Base-by-base conservation (phyloP, 805 yeast genomes). In the Scheffersomyces amazonensis region DNA sequence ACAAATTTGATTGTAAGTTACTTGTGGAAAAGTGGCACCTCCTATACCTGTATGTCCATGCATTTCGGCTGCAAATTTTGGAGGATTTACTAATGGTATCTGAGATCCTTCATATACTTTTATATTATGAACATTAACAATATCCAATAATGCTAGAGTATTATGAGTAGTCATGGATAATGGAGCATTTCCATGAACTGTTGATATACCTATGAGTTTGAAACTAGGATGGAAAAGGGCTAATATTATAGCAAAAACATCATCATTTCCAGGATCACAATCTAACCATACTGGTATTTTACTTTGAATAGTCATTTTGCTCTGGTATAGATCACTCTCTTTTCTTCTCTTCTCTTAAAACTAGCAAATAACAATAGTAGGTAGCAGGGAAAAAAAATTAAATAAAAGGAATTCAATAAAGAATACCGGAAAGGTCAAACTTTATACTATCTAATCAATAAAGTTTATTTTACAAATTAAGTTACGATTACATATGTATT, bases 181-280 rank as follows among this genome's bases (percentile, higher is more conserved):
- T 4, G 84, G 67, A 0, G 87, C 78, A 47, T 83, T 83, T 1
- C 95, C 95, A 52, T 79, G 82, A 16, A 81, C 83, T 0, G 91
- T 80, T 21, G 88, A 79, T n/a, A 86, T 70, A 2, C 93, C 95
- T 3, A 80, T 48, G 8, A 86, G 58, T 12, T 75, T 57, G 59
- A 78, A 76, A 18, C 70, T 61, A 0, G 87, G 85, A 45, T 80
- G 75, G 51, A 73, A 76, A 6, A 77, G 64, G 0, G 87, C 78
- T 18, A 88, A 46, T 8, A 85, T 62, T 6, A 88, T 68, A 3
- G 93, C 96, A 32, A 86, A 73, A 1, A 86, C 82, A 51, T 88
- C 96, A 53, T 88, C 96, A 52, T 84, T 93, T 1, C 96, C 96
- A 0, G 96, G 95, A 54, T 88, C 96, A 58, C 96, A 88, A 60